These are phyloP conservation scores for Intubia oerlemansii DNA, from an alignment of 2,329 filamentous ascomycete species.

Conservation along the genomic window DNA sequence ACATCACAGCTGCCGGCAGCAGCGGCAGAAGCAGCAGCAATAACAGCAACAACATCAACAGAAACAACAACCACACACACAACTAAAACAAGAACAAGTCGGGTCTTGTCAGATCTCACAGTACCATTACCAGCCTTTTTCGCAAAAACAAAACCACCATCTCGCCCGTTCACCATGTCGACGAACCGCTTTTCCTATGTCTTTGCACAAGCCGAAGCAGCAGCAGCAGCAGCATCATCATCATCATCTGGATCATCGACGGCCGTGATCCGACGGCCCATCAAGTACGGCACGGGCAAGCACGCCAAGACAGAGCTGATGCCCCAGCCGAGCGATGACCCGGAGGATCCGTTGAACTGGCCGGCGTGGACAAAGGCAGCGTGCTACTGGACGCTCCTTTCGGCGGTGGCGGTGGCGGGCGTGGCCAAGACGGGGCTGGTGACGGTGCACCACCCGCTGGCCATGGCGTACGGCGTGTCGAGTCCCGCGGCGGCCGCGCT, in stretches of 20 bases:
- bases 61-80: not conserved
- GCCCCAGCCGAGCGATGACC: slow-evolving; percentile 32
- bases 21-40: not conserved
- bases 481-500: slow-evolving; percentile 26
- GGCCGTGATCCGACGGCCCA: slow-evolving; percentile 13
- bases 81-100: no score
- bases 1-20: not conserved
- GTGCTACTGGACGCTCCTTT: slow-evolving; percentile 23
- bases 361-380: slow-evolving; percentile 29
- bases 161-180: slow-evolving; percentile 11
- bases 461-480: slow-evolving; percentile 19
- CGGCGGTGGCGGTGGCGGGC: slow-evolving; percentile 22
- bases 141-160: not conserved
- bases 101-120: no score
- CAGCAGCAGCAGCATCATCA: no score
- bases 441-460: slow-evolving; percentile 22
- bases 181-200: slow-evolving; percentile 16
- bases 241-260: no score
- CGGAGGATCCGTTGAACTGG: slow-evolving; percentile 37
- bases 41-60: not conserved
- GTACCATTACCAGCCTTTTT: not conserved
- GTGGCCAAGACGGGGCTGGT: slow-evolving; percentile 34
- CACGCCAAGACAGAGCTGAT: slow-evolving; percentile 21
- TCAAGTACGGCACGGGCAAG: slow-evolving; percentile 25
- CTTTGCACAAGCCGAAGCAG: no score